Conservation (phyloP, 495 filamentous ascomycete species). For the Penicillium soppii region DNA sequence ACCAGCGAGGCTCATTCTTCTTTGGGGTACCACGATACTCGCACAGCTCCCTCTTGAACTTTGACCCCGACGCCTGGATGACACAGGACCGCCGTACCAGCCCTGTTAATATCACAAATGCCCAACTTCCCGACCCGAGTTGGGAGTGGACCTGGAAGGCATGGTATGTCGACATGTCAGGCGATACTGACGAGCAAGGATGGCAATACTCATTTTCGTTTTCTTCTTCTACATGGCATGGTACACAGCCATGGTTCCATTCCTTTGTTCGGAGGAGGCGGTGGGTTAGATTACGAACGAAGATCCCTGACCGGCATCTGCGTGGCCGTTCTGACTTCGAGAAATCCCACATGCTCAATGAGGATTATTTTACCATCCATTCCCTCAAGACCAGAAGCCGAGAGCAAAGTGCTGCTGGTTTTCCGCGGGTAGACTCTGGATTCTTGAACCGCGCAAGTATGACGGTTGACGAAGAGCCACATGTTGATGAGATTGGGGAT, state of each 20-base stretch:
- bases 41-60: constrained; percentile 75
- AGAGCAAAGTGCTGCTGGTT: constrained; percentile 33
- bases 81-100: constrained; percentile 69
- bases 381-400: constrained; percentile 40
- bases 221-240: constrained; percentile 82
- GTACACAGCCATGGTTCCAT: constrained; percentile 85
- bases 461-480: constrained; percentile 34
- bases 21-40: constrained; percentile 92
- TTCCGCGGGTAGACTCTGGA: constrained; percentile 30
- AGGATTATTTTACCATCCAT: constrained; percentile 88
- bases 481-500: constrained; percentile 59
- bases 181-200: constrained; percentile 86
- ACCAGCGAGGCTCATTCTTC: constrained; percentile 80
- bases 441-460: constrained; percentile 31
- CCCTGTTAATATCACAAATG: constrained; percentile 82
- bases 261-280: constrained; percentile 85
- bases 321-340: constrained; percentile 33
- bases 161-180: constrained; percentile 91
- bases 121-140: constrained; percentile 89
- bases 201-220: constrained; percentile 97
- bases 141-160: constrained; percentile 96
- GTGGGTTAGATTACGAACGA: constrained; percentile 84
- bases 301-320: constrained; percentile 31
- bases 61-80: constrained; percentile 86
- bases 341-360: constrained; percentile 63